Evolutionary conservation across 805 yeast genomes (phyloP).

Genomic region (Saccharomyces jurei): DNA sequence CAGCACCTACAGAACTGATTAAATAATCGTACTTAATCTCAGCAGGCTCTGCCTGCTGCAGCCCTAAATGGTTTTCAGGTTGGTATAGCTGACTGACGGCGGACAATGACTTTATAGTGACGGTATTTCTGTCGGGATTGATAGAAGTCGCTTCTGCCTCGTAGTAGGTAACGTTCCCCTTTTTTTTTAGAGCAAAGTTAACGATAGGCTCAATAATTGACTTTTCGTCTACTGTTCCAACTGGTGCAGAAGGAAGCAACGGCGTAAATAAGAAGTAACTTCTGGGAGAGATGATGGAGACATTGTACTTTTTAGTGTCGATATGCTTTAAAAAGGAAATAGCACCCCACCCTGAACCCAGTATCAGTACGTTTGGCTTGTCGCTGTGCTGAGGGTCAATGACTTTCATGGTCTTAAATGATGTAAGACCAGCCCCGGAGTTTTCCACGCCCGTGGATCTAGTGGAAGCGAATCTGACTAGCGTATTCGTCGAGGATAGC

Average conservation of each 20-base stretch:
- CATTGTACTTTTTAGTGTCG: conserved; percentile 83
- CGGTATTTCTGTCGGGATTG: conserved; percentile 64
- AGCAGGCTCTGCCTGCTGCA: conserved; percentile 35
- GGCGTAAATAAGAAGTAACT: conserved; percentile 93
- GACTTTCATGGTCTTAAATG: conserved; percentile 34
- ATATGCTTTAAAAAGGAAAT: conserved; percentile 75
- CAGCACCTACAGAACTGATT: conserved; percentile 88
- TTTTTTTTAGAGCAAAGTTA: conserved; percentile 68
- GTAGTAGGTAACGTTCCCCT: conserved; percentile 71
- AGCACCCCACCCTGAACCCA: conserved; percentile 94
- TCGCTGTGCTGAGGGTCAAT: conserved; percentile 27
- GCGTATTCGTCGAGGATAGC: conserved; percentile 9
- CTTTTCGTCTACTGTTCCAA: conserved; percentile 83
- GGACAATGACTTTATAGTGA: conserved; percentile 47
- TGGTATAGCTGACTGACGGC: conserved; percentile 25
- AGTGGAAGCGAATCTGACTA: conserved; percentile 8
- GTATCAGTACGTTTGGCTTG: conserved; percentile 47
- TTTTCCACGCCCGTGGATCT: conserved; percentile 3
- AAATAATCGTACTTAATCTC: conserved; percentile 69
- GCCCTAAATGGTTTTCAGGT: conserved; percentile 30
- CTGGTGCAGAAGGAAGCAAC: conserved; percentile 83
- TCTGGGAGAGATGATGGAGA: conserved; percentile 84
- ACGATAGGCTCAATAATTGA: conserved; percentile 93
- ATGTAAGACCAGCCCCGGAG: conserved; percentile 29
- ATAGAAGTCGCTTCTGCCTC: conserved; percentile 87